A percentile compares a stretch with the other conserved stretches of the same genome.
phyloP scores from a whole-genome alignment of 805 yeast genomes.

The Suhomyces xylopsoci region DNA sequence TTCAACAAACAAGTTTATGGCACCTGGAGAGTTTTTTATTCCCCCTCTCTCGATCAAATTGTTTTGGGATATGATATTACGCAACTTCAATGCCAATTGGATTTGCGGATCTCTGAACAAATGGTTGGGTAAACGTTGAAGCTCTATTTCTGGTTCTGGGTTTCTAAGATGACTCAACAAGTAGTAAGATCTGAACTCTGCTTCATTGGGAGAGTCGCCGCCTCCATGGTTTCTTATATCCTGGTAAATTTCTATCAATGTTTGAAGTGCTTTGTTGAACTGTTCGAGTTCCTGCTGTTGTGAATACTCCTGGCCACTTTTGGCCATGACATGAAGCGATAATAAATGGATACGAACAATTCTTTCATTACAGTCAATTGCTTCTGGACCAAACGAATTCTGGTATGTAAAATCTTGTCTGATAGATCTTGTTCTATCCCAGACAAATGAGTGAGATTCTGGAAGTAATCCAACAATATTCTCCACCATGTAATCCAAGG shows the following conservation, averaged over 20 bases:
- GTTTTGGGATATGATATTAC: conserved; percentile 66
- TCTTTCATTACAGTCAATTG: conserved; percentile 86
- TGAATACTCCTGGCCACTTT: conserved; percentile 65
- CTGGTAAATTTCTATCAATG: conserved; percentile 80
- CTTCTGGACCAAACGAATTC: conserved; percentile 89
- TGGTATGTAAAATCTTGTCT: conserved; percentile 97
- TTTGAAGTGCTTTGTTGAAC: conserved; percentile 84
- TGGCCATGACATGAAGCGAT: conserved; percentile 83
- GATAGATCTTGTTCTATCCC: conserved; percentile 97
- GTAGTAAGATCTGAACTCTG: conserved; percentile 90
- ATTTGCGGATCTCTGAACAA: conserved; percentile 55
- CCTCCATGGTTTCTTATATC: conserved; percentile 74
- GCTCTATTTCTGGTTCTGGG: conserved; percentile 74
- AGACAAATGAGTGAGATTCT: conserved; percentile 81
- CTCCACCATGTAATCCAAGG: conserved; percentile 70
- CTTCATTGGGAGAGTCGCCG: conserved; percentile 72
- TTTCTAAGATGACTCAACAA: conserved; percentile 77
- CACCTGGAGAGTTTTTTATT: conserved; percentile 49
- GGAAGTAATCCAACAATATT: conserved; percentile 67
- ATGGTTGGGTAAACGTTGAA: conserved; percentile 61
- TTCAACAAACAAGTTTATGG: conserved; percentile 55
- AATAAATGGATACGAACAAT: conserved; percentile 86
- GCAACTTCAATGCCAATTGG: conserved; percentile 67
- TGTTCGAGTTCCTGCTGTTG: conserved; percentile 96
- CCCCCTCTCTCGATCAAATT: conserved; percentile 54